Evolutionary conservation across 208 protist species (phyloP).

Genomic region (Trypanosoma vivax): DNA sequence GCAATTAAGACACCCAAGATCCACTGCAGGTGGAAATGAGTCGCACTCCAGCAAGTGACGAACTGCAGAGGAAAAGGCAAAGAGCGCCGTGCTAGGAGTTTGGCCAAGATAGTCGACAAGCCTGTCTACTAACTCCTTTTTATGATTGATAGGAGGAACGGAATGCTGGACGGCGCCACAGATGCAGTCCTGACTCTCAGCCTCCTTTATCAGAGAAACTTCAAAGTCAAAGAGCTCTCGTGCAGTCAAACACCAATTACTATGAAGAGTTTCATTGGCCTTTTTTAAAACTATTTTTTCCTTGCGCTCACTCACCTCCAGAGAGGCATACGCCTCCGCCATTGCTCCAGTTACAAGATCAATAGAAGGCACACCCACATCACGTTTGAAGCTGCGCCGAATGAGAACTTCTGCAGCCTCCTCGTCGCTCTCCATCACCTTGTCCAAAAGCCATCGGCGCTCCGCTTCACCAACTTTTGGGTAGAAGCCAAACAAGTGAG

Average conservation of each 20-base stretch:
- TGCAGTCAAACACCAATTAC: slow-evolving; percentile 5
- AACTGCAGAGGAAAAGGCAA: slow-evolving; percentile 29
- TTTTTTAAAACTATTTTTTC: slow-evolving; percentile 23
- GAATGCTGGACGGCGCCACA: too few relatives aligned
- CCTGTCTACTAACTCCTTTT: background rate
- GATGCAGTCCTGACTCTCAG: background rate
- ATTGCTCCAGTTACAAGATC: slow-evolving; percentile 16
- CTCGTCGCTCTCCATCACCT: slow-evolving; percentile 11
- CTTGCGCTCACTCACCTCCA: slow-evolving; percentile 66
- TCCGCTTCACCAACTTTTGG: slow-evolving; percentile 36
- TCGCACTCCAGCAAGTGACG: slow-evolving; percentile 16
- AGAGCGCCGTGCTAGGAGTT: slow-evolving; percentile 1
- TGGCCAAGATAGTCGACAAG: slow-evolving; percentile 5
- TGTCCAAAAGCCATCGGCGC: slow-evolving; percentile 46
- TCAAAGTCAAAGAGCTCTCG: slow-evolving; percentile 12
- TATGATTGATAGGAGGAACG: background rate
- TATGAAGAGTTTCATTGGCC: slow-evolving; percentile 18
- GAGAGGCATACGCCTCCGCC: slow-evolving; percentile 44
- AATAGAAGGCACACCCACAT: slow-evolving; percentile 35
- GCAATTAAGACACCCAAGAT: slow-evolving; percentile 43
- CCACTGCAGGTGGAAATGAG: slow-evolving; percentile 23
- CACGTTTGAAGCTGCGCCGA: slow-evolving; percentile 64
- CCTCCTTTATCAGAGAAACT: background rate
- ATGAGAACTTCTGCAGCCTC: slow-evolving; percentile 33
- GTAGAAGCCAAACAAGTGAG: slow-evolving; percentile 44